Evolutionary conservation across 2,329 filamentous ascomycete genomes (phyloP), one percentile per base, ranked within the genome.

Genomic region (Raffaelea ambrosiae): DNA sequence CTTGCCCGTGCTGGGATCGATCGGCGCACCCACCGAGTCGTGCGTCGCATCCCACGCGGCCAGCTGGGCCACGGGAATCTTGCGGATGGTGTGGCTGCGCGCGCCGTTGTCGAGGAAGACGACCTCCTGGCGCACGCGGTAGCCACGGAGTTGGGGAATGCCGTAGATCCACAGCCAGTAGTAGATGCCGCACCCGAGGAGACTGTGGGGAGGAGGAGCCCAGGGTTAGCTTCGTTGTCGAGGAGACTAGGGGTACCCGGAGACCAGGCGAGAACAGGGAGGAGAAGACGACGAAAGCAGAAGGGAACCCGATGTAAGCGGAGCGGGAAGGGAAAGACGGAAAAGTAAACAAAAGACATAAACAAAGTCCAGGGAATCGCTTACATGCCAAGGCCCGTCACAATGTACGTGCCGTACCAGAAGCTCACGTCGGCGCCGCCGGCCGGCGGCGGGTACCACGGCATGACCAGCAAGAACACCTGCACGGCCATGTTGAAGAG

Each of bases 381-480:
- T 69, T 66, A 81, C 76, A 85, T 73, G 20, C 61, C 80, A 49
- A 87, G 72, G 0, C 83, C 82, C 1, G 79, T 74, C 0, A 80
- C 75, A 19, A 76, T 73, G 55, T 87, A 86, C 0, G 82, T 86
- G 1, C 72, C 83, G 53, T 87, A 88, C 77, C 79, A 88, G 62
- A 88, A 88, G 46, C 76, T 83, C 2, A 86, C 83, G 48, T 83
- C 77, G 0, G 82, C 83, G 0, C 74, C 77, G 0, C 83, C 83
- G 1, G 67, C 72, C 1, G 69, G 67, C 0, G 84, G 84, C 2
- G 83, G 84, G 54, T 80, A 83, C 84, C 83, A 88, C 0, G 84
- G 83, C 71, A 85, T 84, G 16, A 81, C 70, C 2, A 88, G 63
- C 40, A 86, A 65, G 50, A 79, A 86, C 0, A 81, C 48, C 45